Evolutionary conservation across 495 filamentous ascomycete species (phyloP).

Genomic region (Parathielavia appendiculata): DNA sequence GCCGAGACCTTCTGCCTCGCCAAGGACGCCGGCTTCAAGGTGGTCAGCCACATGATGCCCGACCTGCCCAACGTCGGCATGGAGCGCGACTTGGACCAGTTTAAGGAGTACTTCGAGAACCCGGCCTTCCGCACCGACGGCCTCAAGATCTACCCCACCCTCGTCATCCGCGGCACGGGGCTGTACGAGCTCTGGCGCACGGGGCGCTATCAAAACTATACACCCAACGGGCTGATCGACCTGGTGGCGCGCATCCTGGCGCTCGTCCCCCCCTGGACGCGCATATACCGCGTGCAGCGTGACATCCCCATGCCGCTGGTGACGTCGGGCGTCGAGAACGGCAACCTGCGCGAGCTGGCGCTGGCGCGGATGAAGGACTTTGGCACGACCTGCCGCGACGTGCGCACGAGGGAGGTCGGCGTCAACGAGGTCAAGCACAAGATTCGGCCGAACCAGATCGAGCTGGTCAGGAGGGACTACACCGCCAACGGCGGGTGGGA

Average conservation of each 20-base stretch:
- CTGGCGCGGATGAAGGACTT: slow-evolving; percentile 97
- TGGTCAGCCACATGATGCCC: slow-evolving; percentile 99
- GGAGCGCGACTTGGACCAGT: slow-evolving; percentile 95
- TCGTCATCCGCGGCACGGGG: slow-evolving; percentile 95
- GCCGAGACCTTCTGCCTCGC: slow-evolving; percentile 90
- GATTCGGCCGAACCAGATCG: slow-evolving; percentile 91
- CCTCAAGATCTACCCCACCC: slow-evolving; percentile 94
- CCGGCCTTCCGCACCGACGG: slow-evolving; percentile 96
- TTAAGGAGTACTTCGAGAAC: slow-evolving; percentile 96
- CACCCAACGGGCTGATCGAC: slow-evolving; percentile 91
- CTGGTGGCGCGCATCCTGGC: slow-evolving; percentile 92
- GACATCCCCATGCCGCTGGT: slow-evolving; percentile 99
- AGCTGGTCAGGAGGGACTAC: slow-evolving; percentile 95
- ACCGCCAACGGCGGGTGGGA: slow-evolving; percentile 95
- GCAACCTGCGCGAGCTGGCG: slow-evolving; percentile 89
- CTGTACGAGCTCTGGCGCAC: slow-evolving; percentile 97
- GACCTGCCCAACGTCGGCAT: slow-evolving; percentile 97
- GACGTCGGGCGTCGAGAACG: slow-evolving; percentile 94
- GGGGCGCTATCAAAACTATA: slow-evolving; percentile 96
- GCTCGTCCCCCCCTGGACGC: slow-evolving; percentile 92
- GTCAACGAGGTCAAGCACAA: slow-evolving; percentile 99
- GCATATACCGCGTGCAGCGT: slow-evolving; percentile 96
- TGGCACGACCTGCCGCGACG: slow-evolving; percentile 92
- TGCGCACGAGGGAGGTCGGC: slow-evolving; percentile 95
- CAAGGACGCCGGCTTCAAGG: slow-evolving; percentile 98